Evolutionary conservation across 306 rosid species (phyloP).

Genomic region (Rosa multiflora): DNA sequence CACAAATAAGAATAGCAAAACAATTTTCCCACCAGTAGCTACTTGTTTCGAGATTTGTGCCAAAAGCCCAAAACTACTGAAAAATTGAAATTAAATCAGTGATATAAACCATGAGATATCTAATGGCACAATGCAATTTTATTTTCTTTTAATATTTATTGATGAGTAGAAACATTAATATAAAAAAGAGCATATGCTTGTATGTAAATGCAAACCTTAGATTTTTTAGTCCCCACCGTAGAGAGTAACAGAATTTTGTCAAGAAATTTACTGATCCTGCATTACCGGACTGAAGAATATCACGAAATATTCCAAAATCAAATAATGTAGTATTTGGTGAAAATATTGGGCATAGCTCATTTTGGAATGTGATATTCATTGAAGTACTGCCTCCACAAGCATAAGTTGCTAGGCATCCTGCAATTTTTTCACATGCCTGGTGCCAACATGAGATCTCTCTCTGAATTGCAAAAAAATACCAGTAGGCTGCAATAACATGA

Average conservation of each 20-base stretch:
- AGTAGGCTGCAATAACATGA: constrained; percentile 27
- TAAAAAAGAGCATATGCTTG: not conserved
- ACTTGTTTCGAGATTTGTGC: not conserved
- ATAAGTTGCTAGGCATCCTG: constrained; percentile 3
- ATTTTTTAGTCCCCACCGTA: not conserved
- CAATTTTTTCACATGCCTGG: constrained; percentile 11
- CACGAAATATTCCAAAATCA: constrained; percentile 37
- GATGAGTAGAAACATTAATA: not conserved
- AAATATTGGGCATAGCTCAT: constrained; percentile 11
- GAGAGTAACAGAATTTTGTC: not conserved
- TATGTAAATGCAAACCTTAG: not conserved
- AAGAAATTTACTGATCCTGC: constrained; percentile 1
- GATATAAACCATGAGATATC: not conserved
- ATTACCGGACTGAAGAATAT: constrained; percentile 2
- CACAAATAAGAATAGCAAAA: not conserved
- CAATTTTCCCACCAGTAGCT: not conserved
- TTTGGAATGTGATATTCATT: not conserved
- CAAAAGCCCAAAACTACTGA: not conserved
- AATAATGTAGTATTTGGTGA: constrained; percentile 1
- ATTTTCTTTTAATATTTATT: not conserved
- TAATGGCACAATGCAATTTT: not conserved
- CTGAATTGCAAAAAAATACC: constrained; percentile 30
- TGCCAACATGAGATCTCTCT: constrained; percentile 10
- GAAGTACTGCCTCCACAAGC: not conserved
- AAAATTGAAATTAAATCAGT: not conserved